Percentiles rank a stretch among this genome's conserved stretches.
These are phyloP conservation scores for Fusarium sp. DNA, from an alignment of 2,329 filamentous ascomycete species.

Conservation along the genomic window DNA sequence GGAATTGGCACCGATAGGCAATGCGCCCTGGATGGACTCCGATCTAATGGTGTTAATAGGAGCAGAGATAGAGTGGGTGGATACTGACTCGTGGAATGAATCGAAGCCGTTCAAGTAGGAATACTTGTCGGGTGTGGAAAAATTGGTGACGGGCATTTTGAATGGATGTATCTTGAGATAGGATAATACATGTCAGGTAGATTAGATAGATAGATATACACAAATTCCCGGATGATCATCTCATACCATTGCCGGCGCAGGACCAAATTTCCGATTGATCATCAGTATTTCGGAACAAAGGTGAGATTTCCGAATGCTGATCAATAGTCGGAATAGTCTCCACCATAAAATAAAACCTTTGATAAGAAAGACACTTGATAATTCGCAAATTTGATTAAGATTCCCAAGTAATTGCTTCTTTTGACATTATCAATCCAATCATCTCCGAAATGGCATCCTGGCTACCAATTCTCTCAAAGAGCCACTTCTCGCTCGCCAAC, in stretches of 20 bases:
- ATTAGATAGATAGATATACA: neutral
- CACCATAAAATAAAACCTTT: neutral
- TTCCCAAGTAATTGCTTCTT: neutral
- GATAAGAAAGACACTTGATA: too few species aligned
- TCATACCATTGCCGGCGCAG: neutral
- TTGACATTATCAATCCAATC: neutral
- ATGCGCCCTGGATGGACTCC: constrained; percentile 78
- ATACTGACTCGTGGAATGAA: constrained; percentile 76
- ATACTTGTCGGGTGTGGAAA: constrained; percentile 65
- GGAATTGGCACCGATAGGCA: constrained; percentile 81
- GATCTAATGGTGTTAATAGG: constrained; percentile 60
- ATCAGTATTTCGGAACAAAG: neutral
- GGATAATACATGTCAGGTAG: neutral
- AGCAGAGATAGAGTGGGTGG: accelerated
- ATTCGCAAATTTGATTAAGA: too few species aligned
- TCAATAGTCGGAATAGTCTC: neutral
- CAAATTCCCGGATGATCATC: neutral
- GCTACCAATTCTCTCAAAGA: constrained; percentile 8
- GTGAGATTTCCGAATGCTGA: neutral
- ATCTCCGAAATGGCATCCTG: constrained; percentile 19
- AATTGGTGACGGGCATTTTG: constrained; percentile 39
- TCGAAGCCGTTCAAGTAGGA: constrained; percentile 82
- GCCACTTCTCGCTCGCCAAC: constrained; percentile 70
- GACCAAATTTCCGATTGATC: constrained; percentile 10
- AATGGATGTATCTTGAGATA: neutral